Conservation (phyloP, 345 rosid genomes). For the Turritis glabra region DNA sequence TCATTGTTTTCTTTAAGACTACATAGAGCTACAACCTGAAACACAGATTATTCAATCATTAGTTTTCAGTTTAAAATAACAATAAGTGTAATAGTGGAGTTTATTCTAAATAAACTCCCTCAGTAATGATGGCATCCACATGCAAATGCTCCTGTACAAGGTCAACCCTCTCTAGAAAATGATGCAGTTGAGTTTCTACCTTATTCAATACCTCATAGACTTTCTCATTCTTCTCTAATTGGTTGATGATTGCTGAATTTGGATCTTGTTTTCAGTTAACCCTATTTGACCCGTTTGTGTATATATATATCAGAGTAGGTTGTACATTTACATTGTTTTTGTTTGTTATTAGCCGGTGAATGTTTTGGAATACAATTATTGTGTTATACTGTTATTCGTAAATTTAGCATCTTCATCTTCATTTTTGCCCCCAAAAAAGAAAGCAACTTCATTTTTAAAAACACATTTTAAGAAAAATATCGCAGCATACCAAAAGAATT, state of each 20-base stretch:
- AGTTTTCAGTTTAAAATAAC: not conserved
- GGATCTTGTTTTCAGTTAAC: not conserved
- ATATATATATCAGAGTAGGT: not conserved
- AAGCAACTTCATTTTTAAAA: no score
- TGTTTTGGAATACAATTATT: no score
- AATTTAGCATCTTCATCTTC: no score
- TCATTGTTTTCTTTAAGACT: slow-evolving; percentile 6
- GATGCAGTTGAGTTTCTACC: slow-evolving; percentile 24
- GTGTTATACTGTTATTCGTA: no score
- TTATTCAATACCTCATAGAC: slow-evolving; percentile 28
- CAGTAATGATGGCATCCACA: slow-evolving; percentile 22
- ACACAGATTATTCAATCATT: not conserved
- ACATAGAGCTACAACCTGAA: not conserved
- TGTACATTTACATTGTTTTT: not conserved
- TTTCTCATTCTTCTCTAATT: slow-evolving; percentile 28
- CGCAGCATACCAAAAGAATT: no score
- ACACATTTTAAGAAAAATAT: no score
- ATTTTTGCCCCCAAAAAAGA: no score
- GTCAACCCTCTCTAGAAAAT: slow-evolving; percentile 29
- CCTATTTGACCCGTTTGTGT: slow-evolving; percentile 24
- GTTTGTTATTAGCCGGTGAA: not conserved
- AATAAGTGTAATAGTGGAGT: not conserved
- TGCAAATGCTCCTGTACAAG: slow-evolving; percentile 29
- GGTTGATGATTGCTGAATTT: slow-evolving; percentile 20
- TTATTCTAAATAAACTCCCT: not conserved